Conservation (phyloP, 2,329 filamentous ascomycete genomes). For the Tolypocladium pustulatum region DNA sequence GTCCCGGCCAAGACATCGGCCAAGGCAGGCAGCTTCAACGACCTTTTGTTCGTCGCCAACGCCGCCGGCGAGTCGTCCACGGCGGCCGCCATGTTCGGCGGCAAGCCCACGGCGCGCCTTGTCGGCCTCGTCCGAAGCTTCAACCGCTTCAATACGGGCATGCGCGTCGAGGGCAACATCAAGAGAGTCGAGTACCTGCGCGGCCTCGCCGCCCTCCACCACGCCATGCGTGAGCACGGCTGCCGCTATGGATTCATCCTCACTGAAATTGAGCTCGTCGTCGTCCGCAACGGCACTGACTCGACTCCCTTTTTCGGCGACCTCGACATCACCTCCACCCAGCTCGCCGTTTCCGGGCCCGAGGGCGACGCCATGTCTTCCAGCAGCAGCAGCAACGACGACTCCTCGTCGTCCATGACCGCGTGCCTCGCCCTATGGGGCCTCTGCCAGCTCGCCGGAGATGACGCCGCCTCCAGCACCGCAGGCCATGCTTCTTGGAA, state of each 20-base stretch:
- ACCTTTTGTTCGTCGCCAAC: constrained; percentile 57
- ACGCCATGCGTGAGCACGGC: constrained; percentile 85
- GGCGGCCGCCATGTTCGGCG: constrained; percentile 41
- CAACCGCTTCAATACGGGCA: constrained; percentile 89
- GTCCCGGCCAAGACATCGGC: constrained; percentile 22
- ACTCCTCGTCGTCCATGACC: constrained; percentile 41
- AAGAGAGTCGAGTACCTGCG: constrained; percentile 84
- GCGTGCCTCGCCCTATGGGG: constrained; percentile 69
- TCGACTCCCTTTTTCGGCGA: constrained; percentile 77
- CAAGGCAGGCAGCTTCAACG: constrained; percentile 22
- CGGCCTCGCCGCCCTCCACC: constrained; percentile 75
- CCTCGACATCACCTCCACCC: constrained; percentile 60
- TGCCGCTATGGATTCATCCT: constrained; percentile 94
- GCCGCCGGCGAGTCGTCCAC: constrained; percentile 44
- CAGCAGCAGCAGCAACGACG: constrained; percentile 17
- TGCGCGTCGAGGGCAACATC: constrained; percentile 76
- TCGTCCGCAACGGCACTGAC: constrained; percentile 70
- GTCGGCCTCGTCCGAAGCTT: constrained; percentile 86
- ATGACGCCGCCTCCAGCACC: constrained; percentile 35
- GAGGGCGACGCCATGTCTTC: constrained; percentile 11
- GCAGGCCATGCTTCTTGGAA: constrained; percentile 51
- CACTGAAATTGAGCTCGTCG: constrained; percentile 88
- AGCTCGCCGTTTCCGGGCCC: constrained; percentile 35
- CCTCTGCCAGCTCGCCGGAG: constrained; percentile 59
- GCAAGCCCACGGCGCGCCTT: constrained; percentile 45